phyloP scores from a whole-genome alignment of 331 rosid species.

The Malus hybrid region DNA sequence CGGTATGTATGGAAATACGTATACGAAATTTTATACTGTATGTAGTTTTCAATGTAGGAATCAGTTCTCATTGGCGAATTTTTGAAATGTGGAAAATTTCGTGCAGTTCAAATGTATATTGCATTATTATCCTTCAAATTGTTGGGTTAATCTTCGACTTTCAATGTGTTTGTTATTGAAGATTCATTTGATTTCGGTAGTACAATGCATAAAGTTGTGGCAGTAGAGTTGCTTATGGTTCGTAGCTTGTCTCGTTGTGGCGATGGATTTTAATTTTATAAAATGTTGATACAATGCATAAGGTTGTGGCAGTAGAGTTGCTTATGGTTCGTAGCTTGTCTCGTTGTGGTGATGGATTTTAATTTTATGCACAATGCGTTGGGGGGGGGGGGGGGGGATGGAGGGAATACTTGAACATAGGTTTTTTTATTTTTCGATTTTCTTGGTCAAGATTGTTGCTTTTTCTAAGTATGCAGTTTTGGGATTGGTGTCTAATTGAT shows the following conservation, averaged over 20 bases:
- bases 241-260: not conserved
- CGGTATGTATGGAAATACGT: slow-evolving; percentile 34
- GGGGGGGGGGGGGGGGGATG: no score
- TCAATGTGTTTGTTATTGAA: not conserved
- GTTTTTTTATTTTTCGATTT: not conserved
- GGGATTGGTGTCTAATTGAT: slow-evolving; percentile 17
- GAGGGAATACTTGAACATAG: not conserved
- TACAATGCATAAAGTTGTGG: not conserved
- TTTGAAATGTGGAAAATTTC: not conserved
- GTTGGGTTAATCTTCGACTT: not conserved
- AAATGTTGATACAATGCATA: not conserved
- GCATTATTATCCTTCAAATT: not conserved
- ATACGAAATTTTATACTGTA: not conserved
- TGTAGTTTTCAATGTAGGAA: not conserved
- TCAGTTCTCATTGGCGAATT: not conserved
- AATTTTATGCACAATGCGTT: not conserved
- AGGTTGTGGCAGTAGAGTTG: not conserved
- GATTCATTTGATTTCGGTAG: not conserved
- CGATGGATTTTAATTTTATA: not conserved
- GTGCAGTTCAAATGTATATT: not conserved
- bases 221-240: not conserved
- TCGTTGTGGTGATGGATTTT: not conserved
- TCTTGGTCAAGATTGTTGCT: not conserved
- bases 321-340: not conserved
- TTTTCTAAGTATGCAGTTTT: not conserved